A percentile compares a stretch with the other conserved stretches of the same genome.
Evolutionary conservation across 2,329 filamentous ascomycete species (phyloP).

Genomic region (Botryotinia narcissicola): DNA sequence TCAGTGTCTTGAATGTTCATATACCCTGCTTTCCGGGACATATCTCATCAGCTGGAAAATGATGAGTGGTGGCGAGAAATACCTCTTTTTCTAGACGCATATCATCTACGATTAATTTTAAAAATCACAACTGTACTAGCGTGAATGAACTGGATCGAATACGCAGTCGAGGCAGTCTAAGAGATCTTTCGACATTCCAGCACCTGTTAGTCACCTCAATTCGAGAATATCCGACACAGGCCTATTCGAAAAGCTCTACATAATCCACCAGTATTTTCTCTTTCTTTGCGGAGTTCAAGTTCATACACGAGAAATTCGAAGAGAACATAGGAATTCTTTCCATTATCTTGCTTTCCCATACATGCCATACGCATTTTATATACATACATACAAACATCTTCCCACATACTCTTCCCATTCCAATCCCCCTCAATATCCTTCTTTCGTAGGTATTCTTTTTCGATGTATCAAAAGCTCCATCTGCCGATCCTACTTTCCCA

Average conservation of each 20-base stretch:
- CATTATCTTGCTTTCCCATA: neutral
- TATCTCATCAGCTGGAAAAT: neutral
- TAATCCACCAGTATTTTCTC: too few relatives aligned
- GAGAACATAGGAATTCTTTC: neutral
- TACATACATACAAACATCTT: neutral
- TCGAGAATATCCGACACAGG: too few relatives aligned
- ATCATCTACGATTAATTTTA: neutral
- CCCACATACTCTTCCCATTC: neutral
- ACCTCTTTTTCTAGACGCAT: neutral
- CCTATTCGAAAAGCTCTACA: too few relatives aligned
- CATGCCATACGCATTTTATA: neutral
- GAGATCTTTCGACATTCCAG: neutral
- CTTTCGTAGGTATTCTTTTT: neutral
- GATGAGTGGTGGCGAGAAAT: neutral
- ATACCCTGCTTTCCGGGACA: neutral
- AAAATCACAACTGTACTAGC: too few relatives aligned
- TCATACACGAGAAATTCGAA: neutral
- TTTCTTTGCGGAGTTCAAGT: too few relatives aligned
- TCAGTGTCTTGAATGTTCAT: neutral
- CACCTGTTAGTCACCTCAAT: rapidly evolving
- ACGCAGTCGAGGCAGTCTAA: too few relatives aligned
- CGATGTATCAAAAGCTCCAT: neutral
- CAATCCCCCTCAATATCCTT: neutral
- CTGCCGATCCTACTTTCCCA: neutral
- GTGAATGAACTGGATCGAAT: too few relatives aligned